Evolutionary conservation across 108 stramenopile genomes (phyloP).

Genomic region (Mediolabrus comicus): DNA sequence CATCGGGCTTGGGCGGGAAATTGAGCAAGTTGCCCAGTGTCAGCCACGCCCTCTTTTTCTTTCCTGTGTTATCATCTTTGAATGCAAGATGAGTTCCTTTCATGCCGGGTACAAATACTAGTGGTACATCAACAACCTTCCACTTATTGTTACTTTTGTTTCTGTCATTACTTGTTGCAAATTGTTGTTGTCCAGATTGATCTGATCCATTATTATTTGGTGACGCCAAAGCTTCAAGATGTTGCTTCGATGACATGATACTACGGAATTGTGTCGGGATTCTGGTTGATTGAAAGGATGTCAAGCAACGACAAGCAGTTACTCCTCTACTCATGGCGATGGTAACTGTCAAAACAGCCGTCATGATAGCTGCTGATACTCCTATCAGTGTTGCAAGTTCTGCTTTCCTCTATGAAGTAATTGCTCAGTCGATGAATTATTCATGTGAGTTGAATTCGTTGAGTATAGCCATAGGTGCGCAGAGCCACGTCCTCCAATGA

Average conservation of each 20-base stretch:
- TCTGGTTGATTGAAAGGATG: neutral
- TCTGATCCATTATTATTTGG: neutral
- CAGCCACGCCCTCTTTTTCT: conserved; percentile 33
- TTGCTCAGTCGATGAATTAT: too few relatives aligned
- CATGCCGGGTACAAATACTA: conserved; percentile 58
- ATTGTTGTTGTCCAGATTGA: neutral
- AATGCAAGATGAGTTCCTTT: conserved; percentile 57
- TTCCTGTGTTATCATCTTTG: conserved; percentile 6
- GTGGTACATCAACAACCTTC: conserved; percentile 35
- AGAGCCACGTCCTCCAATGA: too few relatives aligned
- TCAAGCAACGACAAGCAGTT: neutral
- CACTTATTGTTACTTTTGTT: conserved; percentile 8
- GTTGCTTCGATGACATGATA: neutral
- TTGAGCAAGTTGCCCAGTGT: conserved; percentile 41
- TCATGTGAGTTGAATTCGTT: too few relatives aligned
- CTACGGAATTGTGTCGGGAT: neutral
- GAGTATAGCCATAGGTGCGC: too few relatives aligned
- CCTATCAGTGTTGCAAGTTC: too few relatives aligned
- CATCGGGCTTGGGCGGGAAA: conserved; percentile 42
- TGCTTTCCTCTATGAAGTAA: too few relatives aligned
- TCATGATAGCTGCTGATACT: neutral
- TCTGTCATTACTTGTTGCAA: neutral
- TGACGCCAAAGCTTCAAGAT: neutral
- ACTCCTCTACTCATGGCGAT: neutral
- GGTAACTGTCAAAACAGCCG: neutral